Evolutionary conservation across 163 green algal species (phyloP).

Genomic region (Scenedesmus sp.): DNA sequence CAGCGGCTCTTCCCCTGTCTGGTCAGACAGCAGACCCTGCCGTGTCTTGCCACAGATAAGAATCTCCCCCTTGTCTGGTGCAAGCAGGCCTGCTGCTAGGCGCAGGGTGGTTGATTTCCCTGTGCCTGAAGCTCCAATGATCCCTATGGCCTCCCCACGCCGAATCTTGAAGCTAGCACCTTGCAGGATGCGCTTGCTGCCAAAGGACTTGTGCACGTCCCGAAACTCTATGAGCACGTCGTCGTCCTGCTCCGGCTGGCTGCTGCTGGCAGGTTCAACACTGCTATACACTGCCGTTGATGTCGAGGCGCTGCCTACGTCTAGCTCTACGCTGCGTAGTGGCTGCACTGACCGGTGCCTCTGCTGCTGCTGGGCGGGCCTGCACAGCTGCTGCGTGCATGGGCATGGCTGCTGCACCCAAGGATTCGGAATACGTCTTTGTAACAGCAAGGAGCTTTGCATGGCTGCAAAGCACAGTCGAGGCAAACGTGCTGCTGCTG

Average conservation of each 20-base stretch:
- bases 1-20: constrained; percentile 63
- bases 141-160: constrained; percentile 96
- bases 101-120: constrained; percentile 98
- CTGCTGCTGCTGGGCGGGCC: background rate
- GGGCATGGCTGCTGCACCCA: background rate
- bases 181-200: constrained; percentile 92
- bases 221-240: constrained; percentile 92
- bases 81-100: constrained; percentile 95
- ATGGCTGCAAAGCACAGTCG: background rate
- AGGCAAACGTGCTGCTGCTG: background rate
- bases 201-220: constrained; percentile 98
- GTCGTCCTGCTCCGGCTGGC: background rate
- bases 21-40: constrained; percentile 87
- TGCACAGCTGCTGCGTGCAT: constrained; percentile 34
- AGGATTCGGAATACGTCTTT: background rate
- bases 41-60: constrained; percentile 87
- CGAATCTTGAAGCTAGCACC: constrained; percentile 95
- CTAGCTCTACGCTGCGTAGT: constrained; percentile 42
- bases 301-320: background rate
- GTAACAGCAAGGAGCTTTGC: background rate
- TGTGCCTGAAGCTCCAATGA: constrained; percentile 97
- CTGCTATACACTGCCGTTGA: background rate
- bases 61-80: constrained; percentile 94
- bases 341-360: background rate
- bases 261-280: background rate